Evolutionary conservation across 2,329 filamentous ascomycete species (phyloP).

Genomic region (Talaromyces sp.): DNA sequence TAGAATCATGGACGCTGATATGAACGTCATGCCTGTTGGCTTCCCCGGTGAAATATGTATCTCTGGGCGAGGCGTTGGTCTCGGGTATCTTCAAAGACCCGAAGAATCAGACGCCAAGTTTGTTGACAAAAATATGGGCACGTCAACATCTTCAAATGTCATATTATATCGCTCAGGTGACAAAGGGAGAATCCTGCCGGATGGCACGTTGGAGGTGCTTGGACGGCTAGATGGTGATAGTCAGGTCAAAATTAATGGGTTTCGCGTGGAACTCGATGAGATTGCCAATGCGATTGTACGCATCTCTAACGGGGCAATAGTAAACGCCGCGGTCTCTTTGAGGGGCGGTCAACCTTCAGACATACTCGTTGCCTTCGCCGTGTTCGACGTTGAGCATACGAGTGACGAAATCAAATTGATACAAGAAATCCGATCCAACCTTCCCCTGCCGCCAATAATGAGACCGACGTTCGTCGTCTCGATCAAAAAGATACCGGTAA

Average conservation of each 20-base stretch:
- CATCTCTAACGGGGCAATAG: conserved; percentile 14
- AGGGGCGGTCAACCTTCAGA: background rate
- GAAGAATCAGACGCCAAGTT: conserved; percentile 4
- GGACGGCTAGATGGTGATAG: conserved; percentile 32
- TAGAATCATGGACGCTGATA: conserved; percentile 42
- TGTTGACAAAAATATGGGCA: background rate
- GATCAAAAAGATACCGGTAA: conserved; percentile 31
- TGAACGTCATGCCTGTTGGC: conserved; percentile 39
- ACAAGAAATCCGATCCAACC: background rate
- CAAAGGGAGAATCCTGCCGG: conserved; percentile 25
- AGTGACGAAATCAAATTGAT: background rate
- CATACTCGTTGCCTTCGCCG: background rate
- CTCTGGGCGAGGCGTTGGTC: conserved; percentile 25
- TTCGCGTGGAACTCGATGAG: conserved; percentile 50
- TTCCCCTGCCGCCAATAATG: conserved; percentile 39
- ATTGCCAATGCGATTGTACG: conserved; percentile 38
- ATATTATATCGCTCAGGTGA: conserved; percentile 35
- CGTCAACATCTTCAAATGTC: conserved; percentile 21
- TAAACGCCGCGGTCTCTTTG: background rate
- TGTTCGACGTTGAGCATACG: background rate
- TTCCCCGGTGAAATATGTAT: conserved; percentile 44
- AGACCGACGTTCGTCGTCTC: conserved; percentile 31
- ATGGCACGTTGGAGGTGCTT: conserved; percentile 29
- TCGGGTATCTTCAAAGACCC: conserved; percentile 23
- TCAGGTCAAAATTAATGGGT: conserved; percentile 35